These are phyloP conservation scores for Lactarius evosmus DNA, from an alignment of 768 basidiomycete species.

Conservation along the genomic window DNA sequence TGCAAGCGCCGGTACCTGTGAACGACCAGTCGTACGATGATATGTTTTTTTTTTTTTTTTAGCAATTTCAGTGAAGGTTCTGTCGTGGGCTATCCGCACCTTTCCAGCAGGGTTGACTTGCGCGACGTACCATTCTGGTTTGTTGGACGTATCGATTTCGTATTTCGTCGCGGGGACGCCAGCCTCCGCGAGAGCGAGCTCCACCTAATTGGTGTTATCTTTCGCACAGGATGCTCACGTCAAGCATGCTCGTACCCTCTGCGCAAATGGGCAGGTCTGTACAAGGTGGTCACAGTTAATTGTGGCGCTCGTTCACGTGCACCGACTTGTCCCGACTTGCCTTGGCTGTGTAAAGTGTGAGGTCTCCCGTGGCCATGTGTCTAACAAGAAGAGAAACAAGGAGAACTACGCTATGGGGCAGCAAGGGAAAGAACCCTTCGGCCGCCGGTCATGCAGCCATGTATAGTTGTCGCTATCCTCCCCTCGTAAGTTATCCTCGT, in stretches of 20 bases:
- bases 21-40: not conserved
- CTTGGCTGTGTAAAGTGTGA: not conserved
- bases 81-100: constrained; percentile 36
- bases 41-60: not conserved
- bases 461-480: not conserved
- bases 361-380: not conserved
- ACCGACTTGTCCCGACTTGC: not conserved
- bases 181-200: constrained; percentile 60
- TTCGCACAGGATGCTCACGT: not conserved
- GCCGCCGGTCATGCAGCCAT: not conserved
- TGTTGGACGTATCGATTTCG: constrained; percentile 60
- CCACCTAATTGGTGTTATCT: constrained; percentile 38
- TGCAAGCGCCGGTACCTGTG: constrained; percentile 54
- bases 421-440: not conserved
- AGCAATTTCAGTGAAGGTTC: not conserved
- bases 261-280: not conserved
- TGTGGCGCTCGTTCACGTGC: not conserved
- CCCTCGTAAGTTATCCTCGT: not conserved
- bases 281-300: not conserved
- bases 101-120: constrained; percentile 66
- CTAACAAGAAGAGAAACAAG: not conserved
- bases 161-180: constrained; percentile 47
- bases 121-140: constrained; percentile 66
- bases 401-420: not conserved
- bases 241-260: not conserved